phyloP scores from a whole-genome alignment of 345 rosid genomes.

The Eucalyptus sp. region DNA sequence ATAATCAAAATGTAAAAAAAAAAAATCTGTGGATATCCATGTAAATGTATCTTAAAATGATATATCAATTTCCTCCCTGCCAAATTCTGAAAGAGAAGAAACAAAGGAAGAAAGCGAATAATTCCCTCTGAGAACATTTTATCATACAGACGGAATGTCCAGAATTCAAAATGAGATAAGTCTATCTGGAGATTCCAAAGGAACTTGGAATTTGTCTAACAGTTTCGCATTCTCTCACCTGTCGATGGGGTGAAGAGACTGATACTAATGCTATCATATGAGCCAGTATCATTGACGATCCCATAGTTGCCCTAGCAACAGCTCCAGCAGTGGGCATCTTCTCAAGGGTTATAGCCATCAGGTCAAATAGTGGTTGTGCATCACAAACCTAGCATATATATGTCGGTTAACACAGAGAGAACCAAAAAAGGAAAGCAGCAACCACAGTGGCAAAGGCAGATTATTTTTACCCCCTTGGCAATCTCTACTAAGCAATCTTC shows the following conservation, averaged over 20 bases:
- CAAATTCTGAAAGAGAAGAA: background rate
- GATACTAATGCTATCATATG: slow-evolving; percentile 64
- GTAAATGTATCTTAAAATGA: background rate
- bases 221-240: slow-evolving; percentile 26
- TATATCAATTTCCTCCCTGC: background rate
- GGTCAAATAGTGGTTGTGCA: slow-evolving; percentile 47
- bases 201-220: background rate
- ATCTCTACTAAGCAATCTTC: slow-evolving; percentile 91
- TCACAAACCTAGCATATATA: slow-evolving; percentile 38
- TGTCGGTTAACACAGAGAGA: background rate
- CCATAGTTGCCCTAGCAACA: slow-evolving; percentile 67
- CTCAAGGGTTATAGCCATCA: slow-evolving; percentile 84
- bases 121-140: background rate
- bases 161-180: background rate
- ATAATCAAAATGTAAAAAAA: background rate
- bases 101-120: background rate
- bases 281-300: slow-evolving; percentile 71
- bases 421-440: background rate
- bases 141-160: background rate
- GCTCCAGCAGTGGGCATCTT: slow-evolving; percentile 68
- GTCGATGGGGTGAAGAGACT: slow-evolving; percentile 38
- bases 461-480: slow-evolving; percentile 60
- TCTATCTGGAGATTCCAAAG: background rate
- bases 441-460: background rate
- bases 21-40: background rate